These are phyloP conservation scores for Dictyostelium intermedium DNA, from an alignment of 78 protist species.

Conservation along the genomic window DNA sequence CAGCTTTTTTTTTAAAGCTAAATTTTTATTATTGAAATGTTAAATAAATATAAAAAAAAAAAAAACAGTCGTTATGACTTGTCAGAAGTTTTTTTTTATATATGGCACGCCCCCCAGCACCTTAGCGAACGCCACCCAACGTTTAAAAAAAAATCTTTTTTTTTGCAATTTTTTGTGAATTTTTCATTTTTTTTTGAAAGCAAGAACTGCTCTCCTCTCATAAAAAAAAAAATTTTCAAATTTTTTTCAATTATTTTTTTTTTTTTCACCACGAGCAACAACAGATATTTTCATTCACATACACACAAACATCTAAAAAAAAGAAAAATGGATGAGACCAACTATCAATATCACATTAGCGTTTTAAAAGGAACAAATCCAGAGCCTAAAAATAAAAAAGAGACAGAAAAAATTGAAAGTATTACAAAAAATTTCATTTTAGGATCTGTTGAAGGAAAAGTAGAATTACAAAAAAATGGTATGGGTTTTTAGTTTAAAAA, in stretches of 20 bases:
- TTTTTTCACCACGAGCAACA: not conserved
- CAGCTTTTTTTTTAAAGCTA: too few relatives aligned
- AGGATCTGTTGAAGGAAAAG: not conserved
- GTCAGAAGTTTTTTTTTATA: too few relatives aligned
- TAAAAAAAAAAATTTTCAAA: not conserved
- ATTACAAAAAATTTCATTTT: not conserved
- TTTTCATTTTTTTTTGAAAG: too few relatives aligned
- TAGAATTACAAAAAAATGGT: not conserved
- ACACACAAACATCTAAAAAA: too few relatives aligned
- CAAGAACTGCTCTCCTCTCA: too few relatives aligned
- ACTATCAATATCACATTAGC: not conserved
- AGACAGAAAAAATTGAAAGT: not conserved
- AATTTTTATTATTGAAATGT: too few relatives aligned
- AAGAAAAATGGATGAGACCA: not conserved
- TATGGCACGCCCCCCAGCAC: too few relatives aligned
- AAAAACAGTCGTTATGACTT: too few relatives aligned
- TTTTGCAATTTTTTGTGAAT: too few relatives aligned
- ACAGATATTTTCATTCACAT: not conserved
- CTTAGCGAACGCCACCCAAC: too few relatives aligned
- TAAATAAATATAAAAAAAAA: too few relatives aligned
- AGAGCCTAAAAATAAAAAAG: not conserved
- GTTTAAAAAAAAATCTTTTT: too few relatives aligned
- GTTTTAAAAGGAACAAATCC: not conserved
- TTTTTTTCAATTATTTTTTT: not conserved
- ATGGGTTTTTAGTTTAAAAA: not conserved